These are phyloP conservation scores for Ceratobasidium sp. DNA, from an alignment of 1,284 basidiomycete species.

Conservation along the genomic window DNA sequence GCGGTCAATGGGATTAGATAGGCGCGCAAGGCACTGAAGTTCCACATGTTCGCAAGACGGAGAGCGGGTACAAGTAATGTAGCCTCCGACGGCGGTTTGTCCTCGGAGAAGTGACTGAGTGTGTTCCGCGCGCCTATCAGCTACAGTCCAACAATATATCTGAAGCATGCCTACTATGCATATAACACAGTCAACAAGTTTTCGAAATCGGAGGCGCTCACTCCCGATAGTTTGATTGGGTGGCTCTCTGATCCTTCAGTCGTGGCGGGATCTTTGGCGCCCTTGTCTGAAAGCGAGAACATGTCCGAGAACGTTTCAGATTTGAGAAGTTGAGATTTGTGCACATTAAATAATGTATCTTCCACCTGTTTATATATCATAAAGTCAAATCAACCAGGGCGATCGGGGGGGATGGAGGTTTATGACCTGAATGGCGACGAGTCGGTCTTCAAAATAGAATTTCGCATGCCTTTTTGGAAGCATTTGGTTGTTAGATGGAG, in stretches of 20 bases:
- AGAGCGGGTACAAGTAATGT: conserved; percentile 21
- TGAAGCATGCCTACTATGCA: neutral
- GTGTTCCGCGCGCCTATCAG: neutral
- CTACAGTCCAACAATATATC: neutral
- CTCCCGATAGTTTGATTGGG: conserved; percentile 12
- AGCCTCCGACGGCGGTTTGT: neutral
- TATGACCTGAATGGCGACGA: conserved; percentile 9
- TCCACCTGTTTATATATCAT: conserved; percentile 22
- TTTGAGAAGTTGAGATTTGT: conserved; percentile 17
- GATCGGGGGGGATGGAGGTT: neutral
- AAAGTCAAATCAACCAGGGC: neutral
- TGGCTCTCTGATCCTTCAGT: conserved; percentile 6
- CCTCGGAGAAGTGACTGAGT: conserved; percentile 10
- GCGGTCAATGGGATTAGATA: neutral
- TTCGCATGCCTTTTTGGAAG: neutral
- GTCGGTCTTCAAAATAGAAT: conserved; percentile 25
- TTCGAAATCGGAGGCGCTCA: conserved; percentile 16
- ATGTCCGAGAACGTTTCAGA: conserved; percentile 35
- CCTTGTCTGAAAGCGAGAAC: conserved; percentile 18
- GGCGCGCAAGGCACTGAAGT: conserved; percentile 26
- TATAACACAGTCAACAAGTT: conserved; percentile 16
- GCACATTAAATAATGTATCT: conserved; percentile 32
- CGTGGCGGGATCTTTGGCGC: neutral
- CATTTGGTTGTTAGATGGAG: neutral
- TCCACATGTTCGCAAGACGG: conserved; percentile 43